phyloP scores from a whole-genome alignment of 2,329 filamentous ascomycete species.

The Aspergillus oerlinghausenensis region DNA sequence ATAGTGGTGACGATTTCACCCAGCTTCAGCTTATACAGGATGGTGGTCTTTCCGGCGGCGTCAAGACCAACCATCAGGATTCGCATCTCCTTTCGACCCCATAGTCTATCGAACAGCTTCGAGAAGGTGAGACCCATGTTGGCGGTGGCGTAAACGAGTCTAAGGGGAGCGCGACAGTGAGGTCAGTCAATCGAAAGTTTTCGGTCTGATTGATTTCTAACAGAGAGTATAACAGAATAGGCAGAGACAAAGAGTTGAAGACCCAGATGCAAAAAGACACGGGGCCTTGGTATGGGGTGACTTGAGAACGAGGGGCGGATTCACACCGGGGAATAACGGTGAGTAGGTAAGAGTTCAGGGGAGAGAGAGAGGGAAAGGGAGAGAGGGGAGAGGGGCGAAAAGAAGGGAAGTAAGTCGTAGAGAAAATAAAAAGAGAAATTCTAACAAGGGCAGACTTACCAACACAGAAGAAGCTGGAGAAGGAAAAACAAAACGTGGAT shows the following conservation, averaged over 20 bases:
- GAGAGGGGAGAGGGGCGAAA: constrained; percentile 1
- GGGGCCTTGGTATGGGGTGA: constrained; percentile 3
- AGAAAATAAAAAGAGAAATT: not conserved
- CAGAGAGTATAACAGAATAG: not conserved
- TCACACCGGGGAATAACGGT: constrained; percentile 8
- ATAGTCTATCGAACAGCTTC: constrained; percentile 92
- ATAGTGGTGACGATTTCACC: constrained; percentile 98
- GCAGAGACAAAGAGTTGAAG: not conserved
- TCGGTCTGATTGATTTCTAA: not conserved
- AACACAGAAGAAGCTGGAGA: not conserved
- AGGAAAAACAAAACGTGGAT: constrained; percentile 1
- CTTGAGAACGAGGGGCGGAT: constrained; percentile 6
- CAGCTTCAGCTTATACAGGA: constrained; percentile 99
- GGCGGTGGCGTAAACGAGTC: constrained; percentile 33
- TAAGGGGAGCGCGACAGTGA: constrained; percentile 15
- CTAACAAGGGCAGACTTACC: not conserved
- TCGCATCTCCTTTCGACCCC: constrained; percentile 99
- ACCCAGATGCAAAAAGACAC: not conserved
- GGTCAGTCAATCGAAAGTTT: constrained; percentile 11
- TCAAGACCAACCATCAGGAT: constrained; percentile 99
- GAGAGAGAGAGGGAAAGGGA: constrained; percentile 11
- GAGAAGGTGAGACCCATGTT: constrained; percentile 98
- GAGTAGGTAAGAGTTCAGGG: constrained; percentile 8
- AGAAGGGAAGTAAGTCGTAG: constrained; percentile 1
- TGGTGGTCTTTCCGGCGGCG: constrained; percentile 99